phyloP scores from a whole-genome alignment of 495 filamentous ascomycete genomes.

The Daldinia bambusicola region DNA sequence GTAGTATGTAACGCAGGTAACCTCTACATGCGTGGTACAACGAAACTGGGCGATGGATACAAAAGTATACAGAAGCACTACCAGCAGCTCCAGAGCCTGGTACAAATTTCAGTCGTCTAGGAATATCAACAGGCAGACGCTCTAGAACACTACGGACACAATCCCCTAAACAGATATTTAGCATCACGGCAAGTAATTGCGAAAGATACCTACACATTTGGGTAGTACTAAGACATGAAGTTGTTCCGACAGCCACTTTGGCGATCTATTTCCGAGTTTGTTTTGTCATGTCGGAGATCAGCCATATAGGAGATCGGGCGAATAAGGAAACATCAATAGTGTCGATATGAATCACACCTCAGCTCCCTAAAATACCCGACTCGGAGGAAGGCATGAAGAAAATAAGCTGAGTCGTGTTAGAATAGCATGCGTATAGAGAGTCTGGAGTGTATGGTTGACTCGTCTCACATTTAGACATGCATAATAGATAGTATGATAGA shows the following conservation, averaged over 20 bases:
- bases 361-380: conserved; percentile 6
- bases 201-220: background rate
- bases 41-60: background rate
- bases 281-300: background rate
- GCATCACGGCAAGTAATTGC: conserved; percentile 6
- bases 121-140: background rate
- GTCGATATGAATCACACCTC: background rate
- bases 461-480: conserved; percentile 2
- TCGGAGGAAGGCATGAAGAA: background rate
- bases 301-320: background rate
- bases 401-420: background rate
- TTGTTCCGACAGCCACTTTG: background rate
- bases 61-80: background rate
- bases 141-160: background rate
- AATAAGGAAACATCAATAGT: background rate
- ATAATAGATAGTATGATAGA: background rate
- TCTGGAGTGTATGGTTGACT: background rate
- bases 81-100: background rate
- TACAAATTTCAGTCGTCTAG: background rate
- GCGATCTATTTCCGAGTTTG: background rate
- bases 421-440: background rate
- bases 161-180: background rate
- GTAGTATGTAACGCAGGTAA: background rate
- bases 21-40: conserved; percentile 1
- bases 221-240: background rate